phyloP scores from a whole-genome alignment of 1,284 basidiomycete genomes.

The Ceratobasidium sp. region DNA sequence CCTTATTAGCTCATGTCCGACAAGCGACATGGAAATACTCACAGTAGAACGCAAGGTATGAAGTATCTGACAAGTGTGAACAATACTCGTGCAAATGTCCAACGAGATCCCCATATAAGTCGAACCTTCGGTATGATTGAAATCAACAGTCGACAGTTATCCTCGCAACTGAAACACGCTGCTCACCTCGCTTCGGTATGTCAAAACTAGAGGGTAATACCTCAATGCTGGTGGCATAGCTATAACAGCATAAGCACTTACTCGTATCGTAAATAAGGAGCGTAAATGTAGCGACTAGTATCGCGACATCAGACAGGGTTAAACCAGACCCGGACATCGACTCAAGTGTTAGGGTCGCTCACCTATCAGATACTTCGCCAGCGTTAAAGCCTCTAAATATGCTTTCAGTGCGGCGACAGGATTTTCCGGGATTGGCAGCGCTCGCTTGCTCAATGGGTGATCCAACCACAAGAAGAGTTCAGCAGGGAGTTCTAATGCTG shows the following conservation, averaged over 20 bases:
- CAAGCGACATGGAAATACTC: neutral
- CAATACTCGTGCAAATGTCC: slow-evolving; percentile 31
- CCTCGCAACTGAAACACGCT: neutral
- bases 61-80: slow-evolving; percentile 37
- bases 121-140: slow-evolving; percentile 13
- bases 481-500: slow-evolving; percentile 1
- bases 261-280: slow-evolving; percentile 30
- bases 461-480: slow-evolving; percentile 30
- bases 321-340: neutral
- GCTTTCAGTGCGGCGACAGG: slow-evolving; percentile 19
- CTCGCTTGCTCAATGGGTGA: slow-evolving; percentile 6
- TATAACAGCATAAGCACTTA: neutral
- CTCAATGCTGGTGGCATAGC: neutral
- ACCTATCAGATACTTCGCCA: slow-evolving; percentile 38
- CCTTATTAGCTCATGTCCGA: neutral
- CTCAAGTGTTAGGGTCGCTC: neutral
- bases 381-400: slow-evolving; percentile 6
- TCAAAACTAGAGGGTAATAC: neutral
- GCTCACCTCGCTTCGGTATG: slow-evolving; percentile 35
- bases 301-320: neutral
- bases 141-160: too few relatives aligned
- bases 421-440: slow-evolving; percentile 1
- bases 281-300: slow-evolving; percentile 29
- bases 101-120: slow-evolving; percentile 40
- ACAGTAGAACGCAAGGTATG: slow-evolving; percentile 33